Base-by-base conservation (phyloP, 1,284 basidiomycete species). In the Agaricales sp. region DNA sequence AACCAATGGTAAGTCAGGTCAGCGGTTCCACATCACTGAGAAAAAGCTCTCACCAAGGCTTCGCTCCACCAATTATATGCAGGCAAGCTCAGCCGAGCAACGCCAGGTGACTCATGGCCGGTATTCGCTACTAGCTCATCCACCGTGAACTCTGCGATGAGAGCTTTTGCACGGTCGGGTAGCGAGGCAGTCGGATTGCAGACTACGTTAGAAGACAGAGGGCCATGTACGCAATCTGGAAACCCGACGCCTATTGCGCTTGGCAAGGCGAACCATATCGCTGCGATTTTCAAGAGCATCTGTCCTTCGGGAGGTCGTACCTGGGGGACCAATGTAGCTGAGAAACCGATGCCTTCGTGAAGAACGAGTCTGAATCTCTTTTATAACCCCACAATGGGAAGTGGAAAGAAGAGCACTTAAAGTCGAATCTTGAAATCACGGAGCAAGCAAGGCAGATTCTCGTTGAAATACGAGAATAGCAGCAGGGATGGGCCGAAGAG, bases 1-100 rank as follows among this genome's bases (percentile, higher is more conserved):
- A 3, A 11, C 20, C 37, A 46, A 14, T 50, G 19, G 11, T 35
- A 8, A n/a, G 3, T 41, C 11, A 22, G 22, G 39, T 16, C n/a
- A n/a, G 20, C 3, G 12, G 22, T 18, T 14, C 4, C 37, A 25
- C 23, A 22, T 8, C 30, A 35, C 30, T 11, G 30, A 37, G 14
- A 13, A 44, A 26, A 44, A n/a, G 12, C 62, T 64, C 48, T 52
- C n/a, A 70, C 73, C 55, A 77, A 55, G 12, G 68, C 74, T 61
- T 77, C 74, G 19, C 69, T 73, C 74, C 74, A 76, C 74, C 73
- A 77, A 50, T 75, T 65, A 51, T 78, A 78, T 3, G 67, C 54
- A 4, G 74, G 74, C 26, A 78, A 59, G 12, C 74, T 74, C 3
- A 77, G 60, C 43, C 70, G 71, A 51, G 70, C 63, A 19, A 78